Percentiles rank a stretch among this genome's conserved stretches.
Conservation (phyloP, 139 green algal species). For the Zygnema circumcarinatum region DNA sequence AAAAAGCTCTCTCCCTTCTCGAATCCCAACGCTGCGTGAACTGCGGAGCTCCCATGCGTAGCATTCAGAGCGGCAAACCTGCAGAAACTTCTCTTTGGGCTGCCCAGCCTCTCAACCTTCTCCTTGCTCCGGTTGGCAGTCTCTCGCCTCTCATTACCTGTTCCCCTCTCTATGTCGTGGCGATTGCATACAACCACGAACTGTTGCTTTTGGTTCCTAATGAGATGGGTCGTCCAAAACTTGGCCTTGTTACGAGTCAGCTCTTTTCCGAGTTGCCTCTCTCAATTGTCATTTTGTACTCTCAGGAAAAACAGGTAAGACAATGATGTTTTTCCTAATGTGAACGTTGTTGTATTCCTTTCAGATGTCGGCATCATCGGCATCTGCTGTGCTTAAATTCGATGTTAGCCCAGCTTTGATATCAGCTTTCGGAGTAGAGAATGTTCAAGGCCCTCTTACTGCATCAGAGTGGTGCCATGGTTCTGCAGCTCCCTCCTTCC, state of each 20-base stretch:
- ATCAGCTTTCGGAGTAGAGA: background rate
- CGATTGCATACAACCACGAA: too few species aligned
- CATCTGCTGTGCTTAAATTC: background rate
- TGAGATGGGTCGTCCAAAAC: too few species aligned
- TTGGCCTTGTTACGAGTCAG: too few species aligned
- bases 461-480: slow-evolving; percentile 1
- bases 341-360: too few species aligned
- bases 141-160: too few species aligned
- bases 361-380: background rate
- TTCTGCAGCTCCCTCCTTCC: background rate
- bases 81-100: background rate
- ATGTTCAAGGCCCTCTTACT: slow-evolving; percentile 19
- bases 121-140: background rate
- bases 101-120: background rate
- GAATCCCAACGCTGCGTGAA: background rate
- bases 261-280: too few species aligned
- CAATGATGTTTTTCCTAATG: too few species aligned
- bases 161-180: too few species aligned
- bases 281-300: too few species aligned
- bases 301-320: too few species aligned
- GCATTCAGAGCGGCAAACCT: background rate
- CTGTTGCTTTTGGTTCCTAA: too few species aligned
- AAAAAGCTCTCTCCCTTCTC: background rate
- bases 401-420: background rate
- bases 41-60: background rate